These are phyloP conservation scores for Nicotiana sylvestris DNA, from an alignment of 257 asterid species.

Conservation along the genomic window DNA sequence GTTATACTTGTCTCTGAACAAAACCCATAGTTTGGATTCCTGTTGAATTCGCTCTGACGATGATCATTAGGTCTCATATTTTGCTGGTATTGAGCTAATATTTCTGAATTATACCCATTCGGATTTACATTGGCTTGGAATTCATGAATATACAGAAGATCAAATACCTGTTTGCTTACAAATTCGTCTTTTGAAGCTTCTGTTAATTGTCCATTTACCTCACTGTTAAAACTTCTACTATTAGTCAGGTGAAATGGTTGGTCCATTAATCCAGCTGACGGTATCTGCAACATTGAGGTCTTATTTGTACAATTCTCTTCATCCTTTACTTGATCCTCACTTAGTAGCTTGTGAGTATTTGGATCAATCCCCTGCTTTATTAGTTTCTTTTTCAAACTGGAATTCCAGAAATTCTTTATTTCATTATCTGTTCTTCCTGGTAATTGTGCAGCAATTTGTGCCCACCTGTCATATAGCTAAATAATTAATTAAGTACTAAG, in stretches of 20 bases:
- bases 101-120: conserved; percentile 8
- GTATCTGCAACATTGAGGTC: conserved; percentile 20
- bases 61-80: neutral
- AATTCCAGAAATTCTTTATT: conserved; percentile 84
- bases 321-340: conserved; percentile 12
- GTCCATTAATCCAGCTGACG: conserved; percentile 9
- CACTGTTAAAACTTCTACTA: neutral
- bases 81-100: neutral
- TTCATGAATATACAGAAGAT: conserved; percentile 49
- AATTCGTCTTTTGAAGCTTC: conserved; percentile 16
- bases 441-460: conserved; percentile 75
- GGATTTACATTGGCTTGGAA: conserved; percentile 37
- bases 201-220: neutral
- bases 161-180: conserved; percentile 37
- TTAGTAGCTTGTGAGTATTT: conserved; percentile 54
- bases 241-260: conserved; percentile 15
- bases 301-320: conserved; percentile 19
- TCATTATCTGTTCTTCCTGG: conserved; percentile 93
- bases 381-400: conserved; percentile 70
- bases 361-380: conserved; percentile 83
- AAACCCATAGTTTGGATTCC: conserved; percentile 18
- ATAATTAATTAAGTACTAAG: neutral
- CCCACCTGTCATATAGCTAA: conserved; percentile 56
- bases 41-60: conserved; percentile 14
- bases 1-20: conserved; percentile 41